phyloP scores from a whole-genome alignment of 805 yeast genomes.

The Candida sanyiensis region DNA sequence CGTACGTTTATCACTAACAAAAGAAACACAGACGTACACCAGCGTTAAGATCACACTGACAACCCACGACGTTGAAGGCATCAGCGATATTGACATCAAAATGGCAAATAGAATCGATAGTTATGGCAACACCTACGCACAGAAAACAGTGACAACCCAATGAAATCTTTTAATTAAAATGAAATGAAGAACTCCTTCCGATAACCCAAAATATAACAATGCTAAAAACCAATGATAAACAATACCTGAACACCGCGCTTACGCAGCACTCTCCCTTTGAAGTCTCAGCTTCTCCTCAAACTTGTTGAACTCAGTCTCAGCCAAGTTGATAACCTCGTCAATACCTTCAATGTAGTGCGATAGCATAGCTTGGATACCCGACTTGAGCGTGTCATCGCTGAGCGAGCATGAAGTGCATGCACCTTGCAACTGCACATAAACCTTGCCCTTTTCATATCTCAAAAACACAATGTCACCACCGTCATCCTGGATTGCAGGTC shows the following conservation, averaged over 20 bases:
- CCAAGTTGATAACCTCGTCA: slow-evolving; percentile 52
- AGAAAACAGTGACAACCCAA: not conserved
- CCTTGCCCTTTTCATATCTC: slow-evolving; percentile 82
- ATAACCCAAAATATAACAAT: not conserved
- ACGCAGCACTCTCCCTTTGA: slow-evolving; percentile 17
- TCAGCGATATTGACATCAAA: slow-evolving; percentile 52
- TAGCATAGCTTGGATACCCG: slow-evolving; percentile 97
- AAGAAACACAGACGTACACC: slow-evolving; percentile 55
- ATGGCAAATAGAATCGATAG: slow-evolving; percentile 46
- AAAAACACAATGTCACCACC: slow-evolving; percentile 95
- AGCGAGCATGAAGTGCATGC: slow-evolving; percentile 94
- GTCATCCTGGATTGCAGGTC: slow-evolving; percentile 98
- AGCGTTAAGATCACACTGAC: slow-evolving; percentile 47
- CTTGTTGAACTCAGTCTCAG: slow-evolving; percentile 27
- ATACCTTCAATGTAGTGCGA: slow-evolving; percentile 97
- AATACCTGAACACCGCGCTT: not conserved
- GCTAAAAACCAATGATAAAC: not conserved
- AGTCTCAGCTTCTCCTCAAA: slow-evolving; percentile 23
- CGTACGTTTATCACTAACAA: no score
- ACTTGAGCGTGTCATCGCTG: slow-evolving; percentile 85
- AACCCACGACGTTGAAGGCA: slow-evolving; percentile 57
- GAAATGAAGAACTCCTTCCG: not conserved
- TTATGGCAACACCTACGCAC: slow-evolving; percentile 22
- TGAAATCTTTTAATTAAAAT: not conserved
- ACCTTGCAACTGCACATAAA: slow-evolving; percentile 83